phyloP scores from a whole-genome alignment of 768 basidiomycete species.

The Mycena alexandri region DNA sequence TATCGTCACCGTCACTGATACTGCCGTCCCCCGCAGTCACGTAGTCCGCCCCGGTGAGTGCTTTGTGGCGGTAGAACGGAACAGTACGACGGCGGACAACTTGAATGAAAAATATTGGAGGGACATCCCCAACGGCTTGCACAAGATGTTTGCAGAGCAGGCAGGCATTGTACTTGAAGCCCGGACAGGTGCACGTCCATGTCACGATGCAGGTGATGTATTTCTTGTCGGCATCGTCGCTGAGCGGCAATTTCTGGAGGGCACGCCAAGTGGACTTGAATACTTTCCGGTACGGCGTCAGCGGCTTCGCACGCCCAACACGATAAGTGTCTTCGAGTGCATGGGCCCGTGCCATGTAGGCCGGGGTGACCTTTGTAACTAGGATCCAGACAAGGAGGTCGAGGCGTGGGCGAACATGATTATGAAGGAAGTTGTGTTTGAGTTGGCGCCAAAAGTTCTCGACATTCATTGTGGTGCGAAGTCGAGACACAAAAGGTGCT shows the following conservation, averaged over 20 bases:
- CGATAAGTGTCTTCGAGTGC: constrained; percentile 34
- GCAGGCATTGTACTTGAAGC: no score
- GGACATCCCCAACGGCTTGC: no score
- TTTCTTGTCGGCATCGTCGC: no score
- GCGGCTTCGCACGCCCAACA: constrained; percentile 38
- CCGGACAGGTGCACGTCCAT: no score
- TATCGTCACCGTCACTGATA: constrained; percentile 41
- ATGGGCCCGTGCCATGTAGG: constrained; percentile 35
- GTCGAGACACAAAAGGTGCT: constrained; percentile 26
- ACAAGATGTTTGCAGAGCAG: no score
- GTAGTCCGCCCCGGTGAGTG: neutral
- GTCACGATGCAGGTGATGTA: no score
- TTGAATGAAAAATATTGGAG: no score
- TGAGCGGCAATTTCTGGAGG: no score
- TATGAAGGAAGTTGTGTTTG: constrained; percentile 38
- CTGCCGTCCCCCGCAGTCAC: constrained; percentile 18
- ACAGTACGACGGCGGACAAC: no score
- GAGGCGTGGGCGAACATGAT: constrained; percentile 36
- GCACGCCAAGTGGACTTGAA: constrained; percentile 45
- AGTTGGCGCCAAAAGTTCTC: no score
- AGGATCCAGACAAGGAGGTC: constrained; percentile 46
- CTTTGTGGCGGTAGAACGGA: constrained; percentile 44
- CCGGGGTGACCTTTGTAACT: constrained; percentile 43
- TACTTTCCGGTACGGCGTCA: constrained; percentile 41
- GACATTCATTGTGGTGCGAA: constrained; percentile 41